Base-by-base conservation (phyloP, 2,329 filamentous ascomycete species). In the Biscogniauxia sp. region DNA sequence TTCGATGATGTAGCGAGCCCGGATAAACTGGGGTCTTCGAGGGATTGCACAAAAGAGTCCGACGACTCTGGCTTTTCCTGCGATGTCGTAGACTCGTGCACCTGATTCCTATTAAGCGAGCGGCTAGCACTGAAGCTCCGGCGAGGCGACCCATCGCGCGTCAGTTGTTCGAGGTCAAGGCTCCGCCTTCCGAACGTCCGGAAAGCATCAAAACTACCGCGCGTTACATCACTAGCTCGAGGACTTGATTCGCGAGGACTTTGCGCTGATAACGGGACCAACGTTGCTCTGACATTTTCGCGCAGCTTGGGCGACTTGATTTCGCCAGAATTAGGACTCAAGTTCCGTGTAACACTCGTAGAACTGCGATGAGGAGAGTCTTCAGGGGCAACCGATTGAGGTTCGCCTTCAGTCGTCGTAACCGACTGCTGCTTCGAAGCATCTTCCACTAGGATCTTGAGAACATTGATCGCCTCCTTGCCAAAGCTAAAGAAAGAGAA, bases 401-500 rank as follows among this genome's bases (percentile, higher is more conserved):
- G 62, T 45, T 51, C 57, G 15, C 56, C 53, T 49, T 45, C 57
- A 52, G 49, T 61, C 23, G 69, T 72, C 28, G 64, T 66, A 1
- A 73, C 77, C 20, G 77, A 70, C 45, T 76, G 75, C 61, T 80
- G 75, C 55, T 80, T 75, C 58, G 84, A 79, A 23, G 86, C 84
- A 64, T 88, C 86, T 54, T 90, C 88, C 9, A 93, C 84, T 57
- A 96, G 79, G 51, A 86, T 85, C 64, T 86, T 90, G 56, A 99
- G 80, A 2, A 95, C 84, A 55, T 88, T 86, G 64, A 96, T 86
- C 15, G 92, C 94, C 69, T 97, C 91, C 69, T 90, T 88, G 6
- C 93, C 93, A 64, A 88, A 88, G 67, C 86, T 90, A 74, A 97
- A 97, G 76, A 98, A 98, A 0, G 93, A 95, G 75, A 99, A 98